Evolutionary conservation across 371 early-diverging fungal genomes (phyloP).

Genomic region (Globomyces sp.): DNA sequence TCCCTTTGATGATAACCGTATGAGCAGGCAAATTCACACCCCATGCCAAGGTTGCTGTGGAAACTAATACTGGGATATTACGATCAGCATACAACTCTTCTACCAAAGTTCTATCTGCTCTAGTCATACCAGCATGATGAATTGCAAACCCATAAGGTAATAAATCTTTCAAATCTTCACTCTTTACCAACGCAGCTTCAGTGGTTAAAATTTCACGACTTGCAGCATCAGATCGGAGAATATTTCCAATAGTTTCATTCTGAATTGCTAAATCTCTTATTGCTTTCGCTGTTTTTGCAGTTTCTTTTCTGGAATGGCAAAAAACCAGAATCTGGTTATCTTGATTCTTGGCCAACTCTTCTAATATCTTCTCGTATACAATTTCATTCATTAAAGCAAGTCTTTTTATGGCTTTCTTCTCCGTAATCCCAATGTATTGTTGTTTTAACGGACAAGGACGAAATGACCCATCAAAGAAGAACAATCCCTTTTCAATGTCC

Average conservation of each 20-base stretch:
- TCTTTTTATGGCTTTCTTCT: conserved; percentile 92
- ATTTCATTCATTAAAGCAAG: conserved; percentile 96
- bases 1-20: conserved; percentile 98
- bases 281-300: conserved; percentile 89
- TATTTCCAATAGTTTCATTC: conserved; percentile 75
- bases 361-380: conserved; percentile 87
- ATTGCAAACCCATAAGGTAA: conserved; percentile 94
- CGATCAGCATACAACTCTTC: conserved; percentile 94
- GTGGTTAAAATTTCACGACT: conserved; percentile 79
- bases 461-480: conserved; percentile 90
- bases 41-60: conserved; percentile 99
- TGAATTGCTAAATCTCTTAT: conserved; percentile 90
- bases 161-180: conserved; percentile 80
- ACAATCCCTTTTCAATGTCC: conserved; percentile 74
- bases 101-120: conserved; percentile 89
- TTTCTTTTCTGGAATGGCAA: conserved; percentile 97
- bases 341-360: conserved; percentile 70
- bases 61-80: conserved; percentile 92
- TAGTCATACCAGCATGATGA: conserved; percentile 99
- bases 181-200: conserved; percentile 78
- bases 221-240: conserved; percentile 74
- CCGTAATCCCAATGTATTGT: conserved; percentile 93
- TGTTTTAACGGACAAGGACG: conserved; percentile 95
- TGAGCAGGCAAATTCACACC: conserved; percentile 99
- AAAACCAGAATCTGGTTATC: conserved; percentile 94